Conservation (phyloP, 2,329 filamentous ascomycete genomes). For the Colletotrichum sp. region DNA sequence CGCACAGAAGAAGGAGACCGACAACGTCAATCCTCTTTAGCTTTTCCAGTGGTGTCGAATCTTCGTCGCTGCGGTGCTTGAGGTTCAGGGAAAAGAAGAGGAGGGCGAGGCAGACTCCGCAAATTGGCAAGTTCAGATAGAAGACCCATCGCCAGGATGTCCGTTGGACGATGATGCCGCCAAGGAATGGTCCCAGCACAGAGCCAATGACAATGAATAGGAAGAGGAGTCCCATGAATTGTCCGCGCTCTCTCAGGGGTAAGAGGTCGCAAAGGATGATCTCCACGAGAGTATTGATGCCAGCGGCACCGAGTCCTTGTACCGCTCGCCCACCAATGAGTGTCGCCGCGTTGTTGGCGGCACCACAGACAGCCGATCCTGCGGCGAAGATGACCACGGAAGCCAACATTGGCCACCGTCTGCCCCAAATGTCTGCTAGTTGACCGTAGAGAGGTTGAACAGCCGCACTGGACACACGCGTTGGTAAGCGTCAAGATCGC, state of each 20-base stretch:
- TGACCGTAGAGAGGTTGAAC: constrained; percentile 29
- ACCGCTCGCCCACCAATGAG: constrained; percentile 48
- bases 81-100: constrained; percentile 28
- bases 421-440: constrained; percentile 29
- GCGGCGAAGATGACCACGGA: constrained; percentile 24
- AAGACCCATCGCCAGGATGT: constrained; percentile 50
- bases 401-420: constrained; percentile 22
- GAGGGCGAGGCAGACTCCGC: constrained; percentile 23
- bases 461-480: constrained; percentile 22
- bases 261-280: constrained; percentile 49
- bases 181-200: constrained; percentile 35
- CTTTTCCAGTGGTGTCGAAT: constrained; percentile 3
- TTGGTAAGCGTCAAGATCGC: background rate
- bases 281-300: constrained; percentile 25
- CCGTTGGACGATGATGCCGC: constrained; percentile 28
- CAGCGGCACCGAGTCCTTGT: constrained; percentile 42
- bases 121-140: constrained; percentile 43
- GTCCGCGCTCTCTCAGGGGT: constrained; percentile 47
- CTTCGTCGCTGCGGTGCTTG: constrained; percentile 18
- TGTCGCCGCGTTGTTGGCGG: constrained; percentile 33
- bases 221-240: constrained; percentile 36
- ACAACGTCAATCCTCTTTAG: constrained; percentile 40
- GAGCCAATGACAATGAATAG: constrained; percentile 42
- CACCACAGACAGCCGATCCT: constrained; percentile 26
- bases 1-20: constrained; percentile 45